Evolutionary conservation across 169 alveolate species (phyloP), one percentile per base, ranked within the genome.

Genomic region (Plasmodium vivax): DNA sequence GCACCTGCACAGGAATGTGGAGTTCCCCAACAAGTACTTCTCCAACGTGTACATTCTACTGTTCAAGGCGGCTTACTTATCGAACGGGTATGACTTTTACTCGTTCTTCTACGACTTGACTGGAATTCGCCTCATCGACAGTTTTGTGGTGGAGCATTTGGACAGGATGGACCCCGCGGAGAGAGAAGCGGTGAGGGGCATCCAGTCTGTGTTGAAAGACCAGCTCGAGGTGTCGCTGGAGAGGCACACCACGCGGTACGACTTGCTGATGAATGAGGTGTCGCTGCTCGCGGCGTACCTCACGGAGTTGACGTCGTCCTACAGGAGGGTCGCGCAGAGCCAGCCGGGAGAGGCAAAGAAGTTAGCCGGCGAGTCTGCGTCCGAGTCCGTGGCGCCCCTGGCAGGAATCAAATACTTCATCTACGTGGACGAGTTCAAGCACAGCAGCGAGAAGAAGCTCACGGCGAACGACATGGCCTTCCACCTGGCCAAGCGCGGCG

Each of bases 261-360:
- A 68, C n/a, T 58, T 51, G 27, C 30, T 92, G 27, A 47, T 92
- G 32, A 83, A 92, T 45, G 95, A 92, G 62, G 71, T 92, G 10
- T 47, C 95, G 2, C 41, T 92, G 14, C 30, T 92, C 16, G 92
- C 92, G 3, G 95, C 95, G 9, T 92, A 92, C 27, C 16, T 92
- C 27, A 91, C 84, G 56, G 95, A 92, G 75, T 83, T 92, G 34
- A 92, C 92, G 36, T 81, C 95, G 19, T 92, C 95, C 7, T 92
- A 92, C 36, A 85, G 34, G 41, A 5, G 19, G 54, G 62, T 34
- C 30, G 0, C 38, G n/a, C 43, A 19, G 30, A 23, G 27, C 0
- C 0, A 16, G 27, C 30, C 9, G 5, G 27, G 27, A 23, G 27
- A 23, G 27, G 27, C 27, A 23, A 23, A 23, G 27, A 23, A 23